Evolutionary conservation across 305 asterid genomes (phyloP).

Genomic region (Withania somnifera): DNA sequence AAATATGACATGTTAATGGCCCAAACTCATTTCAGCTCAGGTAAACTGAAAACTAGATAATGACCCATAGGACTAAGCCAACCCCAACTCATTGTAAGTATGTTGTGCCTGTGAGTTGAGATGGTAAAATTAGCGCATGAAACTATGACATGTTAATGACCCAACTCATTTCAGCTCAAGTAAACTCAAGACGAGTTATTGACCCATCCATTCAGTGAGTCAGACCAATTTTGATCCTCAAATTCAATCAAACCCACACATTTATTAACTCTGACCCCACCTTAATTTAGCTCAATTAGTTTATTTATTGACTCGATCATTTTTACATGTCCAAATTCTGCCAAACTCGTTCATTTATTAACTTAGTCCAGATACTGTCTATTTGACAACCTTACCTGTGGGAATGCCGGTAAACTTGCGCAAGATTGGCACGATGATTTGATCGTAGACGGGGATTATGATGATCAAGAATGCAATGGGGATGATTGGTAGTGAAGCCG

Average conservation of each 20-base stretch:
- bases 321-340: no score
- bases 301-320: no score
- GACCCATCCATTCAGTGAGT: no score
- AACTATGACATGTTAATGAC: not conserved
- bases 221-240: no score
- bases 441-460: slow-evolving; percentile 50
- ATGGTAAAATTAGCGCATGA: not conserved
- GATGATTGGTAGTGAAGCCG: slow-evolving; percentile 64
- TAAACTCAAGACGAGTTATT: no score
- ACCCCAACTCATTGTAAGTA: slow-evolving; percentile 68
- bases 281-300: not conserved
- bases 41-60: no score
- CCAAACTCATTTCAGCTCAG: no score
- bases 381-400: slow-evolving; percentile 25
- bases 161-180: not conserved
- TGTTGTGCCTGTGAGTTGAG: slow-evolving; percentile 30
- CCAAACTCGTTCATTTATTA: not conserved
- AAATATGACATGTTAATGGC: no score
- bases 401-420: slow-evolving; percentile 50
- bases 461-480: slow-evolving; percentile 41
- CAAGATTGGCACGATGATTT: slow-evolving; percentile 37
- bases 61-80: slow-evolving; percentile 63
- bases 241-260: no score
- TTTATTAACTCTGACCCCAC: not conserved
- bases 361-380: not conserved